These are phyloP conservation scores for Fusarium anthophilum DNA, from an alignment of 2,329 filamentous ascomycete species.

Conservation along the genomic window DNA sequence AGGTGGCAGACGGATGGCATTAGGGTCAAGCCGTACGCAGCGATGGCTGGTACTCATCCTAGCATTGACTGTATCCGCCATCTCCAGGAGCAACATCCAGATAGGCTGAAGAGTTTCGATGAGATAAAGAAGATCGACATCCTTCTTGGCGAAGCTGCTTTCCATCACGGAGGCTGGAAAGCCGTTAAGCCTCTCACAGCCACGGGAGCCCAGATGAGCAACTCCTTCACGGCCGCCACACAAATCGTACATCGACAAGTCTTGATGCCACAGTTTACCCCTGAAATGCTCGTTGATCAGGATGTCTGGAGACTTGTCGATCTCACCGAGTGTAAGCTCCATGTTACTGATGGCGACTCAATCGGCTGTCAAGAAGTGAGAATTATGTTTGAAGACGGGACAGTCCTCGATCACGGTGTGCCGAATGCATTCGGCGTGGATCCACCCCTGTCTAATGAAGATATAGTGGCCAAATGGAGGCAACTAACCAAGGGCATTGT, in stretches of 20 bases:
- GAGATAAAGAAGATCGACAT: neutral
- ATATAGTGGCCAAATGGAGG: neutral
- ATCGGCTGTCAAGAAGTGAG: neutral
- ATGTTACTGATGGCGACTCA: neutral
- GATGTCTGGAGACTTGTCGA: neutral
- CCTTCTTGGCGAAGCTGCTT: constrained; percentile 1
- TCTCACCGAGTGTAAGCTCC: neutral
- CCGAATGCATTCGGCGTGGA: neutral
- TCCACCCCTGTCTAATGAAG: neutral
- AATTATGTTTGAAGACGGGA: neutral
- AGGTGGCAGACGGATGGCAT: neutral
- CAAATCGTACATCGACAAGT: constrained; percentile 7
- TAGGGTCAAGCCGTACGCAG: neutral
- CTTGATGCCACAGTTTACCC: neutral
- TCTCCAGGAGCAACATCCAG: neutral
- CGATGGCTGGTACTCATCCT: constrained; percentile 2
- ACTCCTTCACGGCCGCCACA: neutral
- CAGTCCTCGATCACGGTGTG: neutral
- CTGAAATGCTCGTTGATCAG: neutral
- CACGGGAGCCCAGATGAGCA: constrained; percentile 5
- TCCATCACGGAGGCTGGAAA: neutral
- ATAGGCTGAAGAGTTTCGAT: neutral
- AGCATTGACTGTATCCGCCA: constrained; percentile 6
- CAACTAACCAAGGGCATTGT: neutral
- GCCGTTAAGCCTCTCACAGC: neutral